These are phyloP conservation scores for Candida glucosophila DNA, from an alignment of 1,139 yeast genomes.

Conservation along the genomic window DNA sequence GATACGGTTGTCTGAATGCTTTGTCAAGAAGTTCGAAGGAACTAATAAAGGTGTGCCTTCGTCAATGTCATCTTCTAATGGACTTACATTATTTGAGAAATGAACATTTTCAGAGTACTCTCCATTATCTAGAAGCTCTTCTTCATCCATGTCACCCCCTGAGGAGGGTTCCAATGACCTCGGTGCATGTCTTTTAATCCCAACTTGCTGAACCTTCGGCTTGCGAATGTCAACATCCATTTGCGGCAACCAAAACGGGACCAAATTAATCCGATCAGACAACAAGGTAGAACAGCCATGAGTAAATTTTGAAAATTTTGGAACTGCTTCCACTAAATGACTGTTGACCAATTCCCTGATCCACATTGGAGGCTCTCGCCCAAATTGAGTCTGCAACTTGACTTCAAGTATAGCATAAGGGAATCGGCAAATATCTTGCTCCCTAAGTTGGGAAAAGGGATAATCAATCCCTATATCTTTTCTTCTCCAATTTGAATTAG, in stretches of 20 bases:
- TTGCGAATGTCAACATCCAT: slow-evolving; percentile 93
- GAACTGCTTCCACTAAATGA: slow-evolving; percentile 95
- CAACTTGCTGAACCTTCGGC: slow-evolving; percentile 65
- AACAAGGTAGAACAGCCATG: slow-evolving; percentile 89
- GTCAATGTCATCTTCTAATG: slow-evolving; percentile 41
- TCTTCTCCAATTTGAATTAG: slow-evolving; percentile 93
- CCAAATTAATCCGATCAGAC: slow-evolving; percentile 71
- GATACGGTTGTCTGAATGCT: slow-evolving; percentile 22
- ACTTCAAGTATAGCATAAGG: slow-evolving; percentile 98
- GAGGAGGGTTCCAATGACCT: slow-evolving; percentile 30
- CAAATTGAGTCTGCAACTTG: slow-evolving; percentile 91
- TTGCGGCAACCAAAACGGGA: slow-evolving; percentile 98
- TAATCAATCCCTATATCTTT: slow-evolving; percentile 96
- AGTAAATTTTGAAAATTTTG: slow-evolving; percentile 92
- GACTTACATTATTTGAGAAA: slow-evolving; percentile 39
- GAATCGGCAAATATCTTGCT: slow-evolving; percentile 79
- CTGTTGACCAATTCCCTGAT: slow-evolving; percentile 84
- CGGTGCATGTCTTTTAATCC: slow-evolving; percentile 32
- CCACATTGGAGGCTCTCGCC: slow-evolving; percentile 98
- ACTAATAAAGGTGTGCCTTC: slow-evolving; percentile 33
- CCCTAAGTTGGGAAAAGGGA: slow-evolving; percentile 83
- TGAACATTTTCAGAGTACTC: slow-evolving; percentile 33
- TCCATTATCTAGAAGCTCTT: slow-evolving; percentile 31
- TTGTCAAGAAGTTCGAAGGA: slow-evolving; percentile 25
- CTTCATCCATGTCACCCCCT: slow-evolving; percentile 43